Evolutionary conservation across 2,329 filamentous ascomycete species (phyloP).

Genomic region (Pseudocercospora fuligena): DNA sequence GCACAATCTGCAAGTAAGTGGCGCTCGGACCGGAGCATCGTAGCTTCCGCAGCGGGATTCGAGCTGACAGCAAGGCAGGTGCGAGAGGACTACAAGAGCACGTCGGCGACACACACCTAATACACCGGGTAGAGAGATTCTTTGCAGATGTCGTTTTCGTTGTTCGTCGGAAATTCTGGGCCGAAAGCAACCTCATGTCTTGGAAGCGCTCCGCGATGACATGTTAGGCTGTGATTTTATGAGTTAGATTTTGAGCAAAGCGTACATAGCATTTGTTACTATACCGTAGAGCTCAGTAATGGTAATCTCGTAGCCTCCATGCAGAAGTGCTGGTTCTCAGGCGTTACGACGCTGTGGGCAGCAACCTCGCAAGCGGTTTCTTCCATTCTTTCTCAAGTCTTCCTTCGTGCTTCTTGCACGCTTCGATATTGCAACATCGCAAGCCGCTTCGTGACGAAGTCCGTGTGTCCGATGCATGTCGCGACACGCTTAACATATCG

Average conservation of each 20-base stretch:
- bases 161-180: conserved; percentile 14
- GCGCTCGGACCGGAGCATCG: background rate
- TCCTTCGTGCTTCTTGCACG: background rate
- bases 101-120: conserved; percentile 24
- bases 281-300: conserved; percentile 3
- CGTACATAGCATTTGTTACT: conserved; percentile 4
- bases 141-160: conserved; percentile 23
- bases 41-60: background rate
- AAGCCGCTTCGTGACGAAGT: background rate
- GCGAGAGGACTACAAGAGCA: conserved; percentile 21
- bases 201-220: conserved; percentile 36
- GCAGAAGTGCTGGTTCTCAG: background rate
- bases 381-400: background rate
- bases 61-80: conserved; percentile 9
- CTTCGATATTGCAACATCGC: background rate
- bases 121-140: conserved; percentile 22
- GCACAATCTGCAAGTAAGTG: conserved; percentile 23
- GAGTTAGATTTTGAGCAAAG: conserved; percentile 5
- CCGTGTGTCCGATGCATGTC: background rate
- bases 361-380: no score
- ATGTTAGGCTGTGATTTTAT: background rate
- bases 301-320: background rate
- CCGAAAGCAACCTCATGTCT: conserved; percentile 6
- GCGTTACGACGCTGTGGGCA: no score
- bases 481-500: background rate